Percentiles rank a stretch among this genome's conserved stretches.
Evolutionary conservation across 768 basidiomycete genomes (phyloP).

Genomic region (Trametes punicea): DNA sequence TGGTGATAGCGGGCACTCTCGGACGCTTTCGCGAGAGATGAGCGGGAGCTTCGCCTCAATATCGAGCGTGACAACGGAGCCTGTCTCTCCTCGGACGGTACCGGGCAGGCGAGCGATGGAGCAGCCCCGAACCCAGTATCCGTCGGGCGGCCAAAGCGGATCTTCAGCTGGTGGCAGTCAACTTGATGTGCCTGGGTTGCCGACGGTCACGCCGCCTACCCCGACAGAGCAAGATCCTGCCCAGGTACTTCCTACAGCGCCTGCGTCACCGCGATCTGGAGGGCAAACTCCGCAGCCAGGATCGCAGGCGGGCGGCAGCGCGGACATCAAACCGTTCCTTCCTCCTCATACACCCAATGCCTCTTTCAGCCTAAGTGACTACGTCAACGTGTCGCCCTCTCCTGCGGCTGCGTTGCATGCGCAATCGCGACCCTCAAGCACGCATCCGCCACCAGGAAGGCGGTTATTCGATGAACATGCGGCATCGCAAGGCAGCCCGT

Average conservation of each 20-base stretch:
- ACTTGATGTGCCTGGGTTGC: conserved; percentile 27
- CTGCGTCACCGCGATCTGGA: conserved; percentile 7
- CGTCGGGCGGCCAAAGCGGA: conserved; percentile 2
- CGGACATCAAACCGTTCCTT: conserved; percentile 16
- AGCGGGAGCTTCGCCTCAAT: conserved; percentile 44
- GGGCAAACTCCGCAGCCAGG: conserved; percentile 7
- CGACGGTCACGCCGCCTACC: conserved; percentile 34
- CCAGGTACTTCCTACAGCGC: conserved; percentile 11
- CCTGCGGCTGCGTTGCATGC: conserved; percentile 38
- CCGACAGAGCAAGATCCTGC: conserved; percentile 19
- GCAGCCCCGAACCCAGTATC: neutral
- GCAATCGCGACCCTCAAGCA: conserved; percentile 38
- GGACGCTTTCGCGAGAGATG: conserved; percentile 30
- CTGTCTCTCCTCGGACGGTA: conserved; percentile 8
- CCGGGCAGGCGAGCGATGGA: conserved; percentile 3
- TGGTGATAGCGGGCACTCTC: conserved; percentile 13
- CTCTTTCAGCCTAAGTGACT: conserved; percentile 67
- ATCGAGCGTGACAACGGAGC: conserved; percentile 30
- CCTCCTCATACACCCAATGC: conserved; percentile 37
- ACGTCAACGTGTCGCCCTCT: conserved; percentile 70
- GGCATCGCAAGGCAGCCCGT: conserved; percentile 1
- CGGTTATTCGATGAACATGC: conserved; percentile 73
- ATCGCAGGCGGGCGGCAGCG: conserved; percentile 3
- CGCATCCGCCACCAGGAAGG: conserved; percentile 62
- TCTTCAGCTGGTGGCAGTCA: neutral